These are phyloP conservation scores for Populus tremula DNA, from an alignment of 345 rosid species.

Conservation along the genomic window DNA sequence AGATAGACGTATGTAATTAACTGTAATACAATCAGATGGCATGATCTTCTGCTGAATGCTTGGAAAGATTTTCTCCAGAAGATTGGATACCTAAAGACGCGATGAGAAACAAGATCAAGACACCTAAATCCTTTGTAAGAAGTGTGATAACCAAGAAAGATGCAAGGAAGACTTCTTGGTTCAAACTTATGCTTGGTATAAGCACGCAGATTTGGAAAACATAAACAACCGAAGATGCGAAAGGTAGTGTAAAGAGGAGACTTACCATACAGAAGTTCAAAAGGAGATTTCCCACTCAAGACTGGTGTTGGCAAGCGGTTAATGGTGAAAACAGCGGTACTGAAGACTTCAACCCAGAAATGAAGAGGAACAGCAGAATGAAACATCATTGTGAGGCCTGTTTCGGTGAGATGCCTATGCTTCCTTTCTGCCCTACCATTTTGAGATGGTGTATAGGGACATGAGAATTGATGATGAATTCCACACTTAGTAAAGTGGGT, in stretches of 20 bases:
- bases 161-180: not conserved
- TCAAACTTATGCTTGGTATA: not conserved
- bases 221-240: not conserved
- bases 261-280: not conserved
- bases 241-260: not conserved
- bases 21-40: too few species aligned
- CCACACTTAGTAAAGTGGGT: not conserved
- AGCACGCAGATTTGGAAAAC: not conserved
- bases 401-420: not conserved
- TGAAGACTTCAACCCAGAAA: not conserved
- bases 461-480: constrained; percentile 5
- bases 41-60: too few species aligned
- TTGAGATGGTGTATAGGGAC: not conserved
- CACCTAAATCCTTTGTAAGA: not conserved
- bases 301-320: not conserved
- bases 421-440: not conserved
- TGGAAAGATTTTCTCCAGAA: too few species aligned
- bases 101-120: not conserved
- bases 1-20: too few species aligned
- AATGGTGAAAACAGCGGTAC: not conserved
- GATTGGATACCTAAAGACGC: too few species aligned
- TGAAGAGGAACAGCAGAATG: not conserved
- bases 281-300: not conserved
- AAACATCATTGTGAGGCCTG: not conserved
- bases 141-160: not conserved